phyloP scores from a whole-genome alignment of 495 filamentous ascomycete genomes.

The Darksidea phi region DNA sequence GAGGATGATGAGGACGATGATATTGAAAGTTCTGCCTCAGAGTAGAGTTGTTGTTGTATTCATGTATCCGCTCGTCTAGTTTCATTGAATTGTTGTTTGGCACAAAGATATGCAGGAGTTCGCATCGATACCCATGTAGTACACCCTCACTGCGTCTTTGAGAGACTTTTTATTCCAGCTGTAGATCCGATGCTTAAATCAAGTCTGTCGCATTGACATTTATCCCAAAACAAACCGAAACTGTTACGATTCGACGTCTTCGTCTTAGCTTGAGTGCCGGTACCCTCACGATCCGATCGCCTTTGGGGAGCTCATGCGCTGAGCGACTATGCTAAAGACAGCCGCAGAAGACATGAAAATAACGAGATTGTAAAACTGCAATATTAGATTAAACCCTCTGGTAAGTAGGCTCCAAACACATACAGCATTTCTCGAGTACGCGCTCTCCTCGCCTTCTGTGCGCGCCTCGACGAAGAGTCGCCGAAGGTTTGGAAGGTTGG shows the following conservation, averaged over 20 bases:
- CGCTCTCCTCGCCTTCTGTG: slow-evolving; percentile 90
- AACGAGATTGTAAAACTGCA: slow-evolving; percentile 89
- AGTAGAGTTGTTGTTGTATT: background rate
- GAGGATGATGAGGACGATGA: background rate
- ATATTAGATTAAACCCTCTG: too few species aligned
- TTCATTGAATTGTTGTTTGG: too few species aligned
- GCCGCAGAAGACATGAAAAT: slow-evolving; percentile 94
- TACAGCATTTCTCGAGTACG: slow-evolving; percentile 90
- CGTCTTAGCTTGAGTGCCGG: too few species aligned
- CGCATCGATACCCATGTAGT: too few species aligned
- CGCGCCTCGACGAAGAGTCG: slow-evolving; percentile 95
- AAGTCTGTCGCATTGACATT: too few species aligned
- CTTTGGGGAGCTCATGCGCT: slow-evolving; percentile 55
- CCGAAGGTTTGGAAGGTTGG: slow-evolving; percentile 86
- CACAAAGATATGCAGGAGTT: too few species aligned
- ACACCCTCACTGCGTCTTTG: too few species aligned
- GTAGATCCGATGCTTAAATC: too few species aligned
- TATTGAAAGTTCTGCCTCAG: background rate
- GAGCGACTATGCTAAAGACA: slow-evolving; percentile 86
- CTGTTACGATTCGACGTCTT: too few species aligned
- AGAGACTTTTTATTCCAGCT: too few species aligned
- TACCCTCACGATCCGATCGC: background rate
- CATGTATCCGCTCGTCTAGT: background rate
- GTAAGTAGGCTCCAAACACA: slow-evolving; percentile 42
- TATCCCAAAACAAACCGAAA: too few species aligned